Base-by-base conservation (phyloP, 78 protist species). In the Capsaspora owczarzaki region DNA sequence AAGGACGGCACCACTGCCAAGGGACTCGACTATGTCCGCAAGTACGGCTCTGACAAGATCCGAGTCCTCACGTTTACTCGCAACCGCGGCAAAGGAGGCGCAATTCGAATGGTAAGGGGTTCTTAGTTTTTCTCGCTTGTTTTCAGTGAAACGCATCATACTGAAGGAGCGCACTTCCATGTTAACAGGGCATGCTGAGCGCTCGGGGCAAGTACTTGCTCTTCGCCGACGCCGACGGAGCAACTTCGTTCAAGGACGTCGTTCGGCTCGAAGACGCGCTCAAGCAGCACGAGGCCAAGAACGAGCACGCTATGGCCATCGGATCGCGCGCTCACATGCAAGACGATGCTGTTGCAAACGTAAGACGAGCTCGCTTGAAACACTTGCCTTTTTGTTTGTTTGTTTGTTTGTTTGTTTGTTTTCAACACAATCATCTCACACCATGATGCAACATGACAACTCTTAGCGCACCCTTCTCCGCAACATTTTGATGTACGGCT, bases 61-160 rank as follows among this genome's bases (percentile, higher is more conserved):
- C 76, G 85, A 16, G 84, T 80, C 60, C 49, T 89, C 56, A 49
- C 2, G 10, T 35, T 81, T 20, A 33, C 16, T 1, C 38, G 31
- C 43, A 85, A 85, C 76, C 14, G 85, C 4, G 92, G 92, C 74
- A 89, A 89, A 35, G 92, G 92, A 29, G 83, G 81, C 27, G 92
- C 89, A 0, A 88, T 89, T 0, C 12, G 46, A 0, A 4, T 61
- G 82, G 84, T 79, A 38, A 5, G 75, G 16, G 75, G 6, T 5
- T 4, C 8, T n/a, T 33, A 3, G 29, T 10, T 5, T 33, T 10
- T 35, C 14, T n/a, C 29, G 35, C 42, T 10, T 20, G 75, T 5
- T 66, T 33, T 33, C n/a, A 66, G 8, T 12, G 22, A 70, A 41
- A 8, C 22, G 37, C 33, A 35, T 12, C 47, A 4, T 4, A 20